Base-by-base conservation (phyloP, 2,329 filamentous ascomycete species). In the Paramyrothecium sp. region DNA sequence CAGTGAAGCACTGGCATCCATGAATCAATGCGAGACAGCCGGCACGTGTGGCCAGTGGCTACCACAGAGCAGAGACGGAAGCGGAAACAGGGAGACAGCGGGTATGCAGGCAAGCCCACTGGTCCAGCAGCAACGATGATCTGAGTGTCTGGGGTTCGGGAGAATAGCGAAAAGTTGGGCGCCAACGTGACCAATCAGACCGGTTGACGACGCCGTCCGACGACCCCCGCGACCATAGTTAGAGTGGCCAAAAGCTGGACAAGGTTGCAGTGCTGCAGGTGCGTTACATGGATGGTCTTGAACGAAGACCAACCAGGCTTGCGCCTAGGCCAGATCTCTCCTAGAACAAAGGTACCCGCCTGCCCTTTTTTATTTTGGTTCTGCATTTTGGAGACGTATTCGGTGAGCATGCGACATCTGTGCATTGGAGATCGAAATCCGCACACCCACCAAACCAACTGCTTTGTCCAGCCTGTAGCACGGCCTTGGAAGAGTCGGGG, bases 121-220 rank as follows among this genome's bases (percentile, higher is more conserved):
- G 38, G 38, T 44, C 38, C 38, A 44, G 5, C 38, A 44, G 13
- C 38, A 19, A 3, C n/a, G n/a, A 44, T 19, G 13, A 44, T 16
- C 13, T 16, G 13, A 19, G 38, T 44, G 47, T 49, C 47, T 49
- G 47, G 47, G 47, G 47, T 49, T 49, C 47, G 20, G 19, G 47
- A 22, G 16, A 49, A 63, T 63, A 64, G 61, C 55, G 60, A 58
- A 62, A 58, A 65, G 60, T 59, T 61, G 62, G 70, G 71, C 71
- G 71, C 68, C 70, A 72, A 71, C 63, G 63, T 52, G 60, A 50
- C 71, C 71, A 74, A 73, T 73, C 67, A 72, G 54, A 59, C 22
- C 53, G 54, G 53, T 33, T 51, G 49, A 54, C 53, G 58, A 52
- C 53, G 56, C 58, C 63, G 59, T 58, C 54, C 41, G 55, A 62